Evolutionary conservation across 306 rosid species (phyloP), one percentile per base, ranked within the genome.

Genomic region (Sphenostylis stenocarpa): DNA sequence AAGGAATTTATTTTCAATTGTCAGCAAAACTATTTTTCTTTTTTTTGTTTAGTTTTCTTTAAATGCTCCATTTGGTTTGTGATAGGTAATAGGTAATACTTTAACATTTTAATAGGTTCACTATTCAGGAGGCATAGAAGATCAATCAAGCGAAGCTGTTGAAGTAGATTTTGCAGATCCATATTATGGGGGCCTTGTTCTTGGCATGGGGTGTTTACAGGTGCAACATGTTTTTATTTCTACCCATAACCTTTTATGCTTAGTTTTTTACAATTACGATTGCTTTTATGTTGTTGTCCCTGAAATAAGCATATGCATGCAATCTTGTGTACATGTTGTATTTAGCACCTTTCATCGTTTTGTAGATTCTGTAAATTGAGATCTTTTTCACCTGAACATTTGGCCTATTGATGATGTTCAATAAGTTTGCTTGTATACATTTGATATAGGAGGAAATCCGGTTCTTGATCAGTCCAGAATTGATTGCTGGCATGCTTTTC

Each of bases 81-180:
- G 15, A 45, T 56, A 26, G 28, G 28, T 72, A n/a, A n/a, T n/a
- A n/a, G 38, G 69, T 55, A 36, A 64, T 78, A 51, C 56, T 82
- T 64, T 72, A 55, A 38, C 61, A 52, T 77, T 68, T 53, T 77
- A 39, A 10, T 85, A 94, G 98, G 90, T 87, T 83, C 81, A 80
- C 29, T 64, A 78, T 61, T 86, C 88, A 44, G 97, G 96, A 67
- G 79, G 81, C 45, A 90, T 94, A 84, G 98, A 94, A 84, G 91
- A 90, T 85, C 96, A 91, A 8, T 56, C 90, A 24, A 63, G 76
- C 73, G 91, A 55, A 72, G 91, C 96, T 78, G 80, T 91, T 67
- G 97, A 94, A 89, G 96, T 94, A 26, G 97, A 94, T 86, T 94
- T 94, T 85, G 98, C 98, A 78, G 89, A 94, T 84, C 68, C 84